Base-by-base conservation (phyloP, 257 asterid species). In the Dorcoceras hygrometricum region DNA sequence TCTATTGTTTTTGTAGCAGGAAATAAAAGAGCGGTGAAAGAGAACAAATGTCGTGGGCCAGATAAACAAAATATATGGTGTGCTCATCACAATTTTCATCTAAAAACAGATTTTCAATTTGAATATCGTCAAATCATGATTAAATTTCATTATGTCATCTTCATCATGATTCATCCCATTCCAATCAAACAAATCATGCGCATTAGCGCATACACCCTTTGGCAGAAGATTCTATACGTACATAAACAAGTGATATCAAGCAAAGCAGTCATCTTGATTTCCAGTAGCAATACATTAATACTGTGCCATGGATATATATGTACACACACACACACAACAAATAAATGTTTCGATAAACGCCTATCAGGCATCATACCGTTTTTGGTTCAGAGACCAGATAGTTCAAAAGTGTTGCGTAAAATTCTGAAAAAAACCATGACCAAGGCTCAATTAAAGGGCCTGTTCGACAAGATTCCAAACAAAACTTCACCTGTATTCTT, bases 401-500 rank as follows among this genome's bases (percentile, higher is more conserved):
- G 36, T 9, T 14, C 19, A 20, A 26, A 27, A 28, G 14, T 32
- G 31, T 27, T 16, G 43, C 10, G 27, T 27, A 18, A 51, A 27
- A 60, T 27, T 18, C 26, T 24, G 14, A 61, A 20, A 2, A 12
- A 14, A 3, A 65, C 23, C 20, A 51, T 55, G 11, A 43, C 25
- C n/a, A 58, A 4, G 18, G 34, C 23, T 5, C 60, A 19, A 43
- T 25, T 18, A 29, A 48, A 24, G 23, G 77, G 36, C 28, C 50
- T 28, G 6, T 63, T 10, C 27, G 6, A 62, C 39, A 39, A 57
- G 64, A 50, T 27, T 26, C 67, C 68, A n/a, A 50, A 28, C 36
- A 54, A 63, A 54, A 53, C n/a, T 28, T 69, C 64, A 94, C 99
- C 89, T 94, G 97, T 76, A 94, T 82, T 66, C 83, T 73, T 75